Evolutionary conservation across 2,329 filamentous ascomycete genomes (phyloP), one percentile per base, ranked within the genome.

Genomic region (Fusarium lateritium): DNA sequence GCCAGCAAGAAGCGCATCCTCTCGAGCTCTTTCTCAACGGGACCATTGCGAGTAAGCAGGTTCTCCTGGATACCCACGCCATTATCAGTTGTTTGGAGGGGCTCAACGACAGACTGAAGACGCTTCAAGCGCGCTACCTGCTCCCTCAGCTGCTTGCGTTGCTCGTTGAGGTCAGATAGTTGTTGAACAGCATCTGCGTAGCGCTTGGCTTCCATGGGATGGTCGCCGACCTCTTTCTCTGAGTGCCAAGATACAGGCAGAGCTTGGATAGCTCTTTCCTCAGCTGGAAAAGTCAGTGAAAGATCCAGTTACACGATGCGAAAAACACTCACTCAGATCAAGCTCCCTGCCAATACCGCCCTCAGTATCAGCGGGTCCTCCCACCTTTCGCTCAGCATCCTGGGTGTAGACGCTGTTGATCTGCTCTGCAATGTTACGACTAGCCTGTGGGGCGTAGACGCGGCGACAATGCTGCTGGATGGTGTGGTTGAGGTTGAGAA

Each of bases 381-480:
- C 74, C 51, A 79, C 77, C 44, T 76, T 79, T 38, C 81, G 81
- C 39, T 84, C 82, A 6, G 79, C 80, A 15, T 80, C 79, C 7
- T 78, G 78, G 77, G 85, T 85, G 76, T 93, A 93, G 44, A 92
- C 79, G 47, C 80, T 79, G 77, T 92, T 89, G 42, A 94, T 88
- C 80, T 94, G 91, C 80, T 92, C 90, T 3, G 91, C 90, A 19
- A 93, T 86, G 72, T 92, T 89, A 36, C 91, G 86, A 52, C 86
- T 88, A n/a, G 91, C 89, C 71, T 91, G 89, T 0, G 89, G 86
- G 17, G 89, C 85, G 76, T 92, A 92, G 7, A 89, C 88, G 56
- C 89, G 85, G 36, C 86, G 87, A 31, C 85, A 85, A 76, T 94
- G 91, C 70, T 91, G 88, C 68, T 86, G 85, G 15, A 93, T 79